Evolutionary conservation across 345 rosid species (phyloP).

Genomic region (Citrus mangshanensis): DNA sequence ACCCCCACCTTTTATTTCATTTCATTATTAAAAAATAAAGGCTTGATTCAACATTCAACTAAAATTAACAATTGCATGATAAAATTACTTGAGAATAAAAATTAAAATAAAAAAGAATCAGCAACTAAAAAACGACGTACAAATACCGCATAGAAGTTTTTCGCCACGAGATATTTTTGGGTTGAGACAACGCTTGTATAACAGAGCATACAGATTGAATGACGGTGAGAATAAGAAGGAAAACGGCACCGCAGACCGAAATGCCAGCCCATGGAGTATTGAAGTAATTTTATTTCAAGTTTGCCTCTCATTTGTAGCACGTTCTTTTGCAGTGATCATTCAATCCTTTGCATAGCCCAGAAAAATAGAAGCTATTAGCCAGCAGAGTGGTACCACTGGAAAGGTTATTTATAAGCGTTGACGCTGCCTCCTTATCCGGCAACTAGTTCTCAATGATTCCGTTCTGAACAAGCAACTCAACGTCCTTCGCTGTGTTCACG

Average conservation of each 20-base stretch:
- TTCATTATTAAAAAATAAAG: too few relatives aligned
- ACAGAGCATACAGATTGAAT: slow-evolving; percentile 15
- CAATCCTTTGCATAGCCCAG: background rate
- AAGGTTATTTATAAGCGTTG: slow-evolving; percentile 10
- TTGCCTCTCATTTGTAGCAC: slow-evolving; percentile 9
- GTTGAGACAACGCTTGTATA: background rate
- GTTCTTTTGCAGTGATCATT: background rate
- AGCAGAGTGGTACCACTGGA: background rate
- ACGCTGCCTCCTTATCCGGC: background rate
- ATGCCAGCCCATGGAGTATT: slow-evolving; percentile 21
- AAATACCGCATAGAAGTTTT: too few relatives aligned
- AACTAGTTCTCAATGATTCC: slow-evolving; percentile 11
- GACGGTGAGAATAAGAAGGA: slow-evolving; percentile 16
- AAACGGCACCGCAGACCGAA: slow-evolving; percentile 16
- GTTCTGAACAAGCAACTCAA: slow-evolving; percentile 10
- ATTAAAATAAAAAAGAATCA: too few relatives aligned
- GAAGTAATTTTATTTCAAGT: slow-evolving; percentile 18
- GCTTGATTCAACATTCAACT: too few relatives aligned
- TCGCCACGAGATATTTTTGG: background rate
- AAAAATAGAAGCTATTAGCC: background rate
- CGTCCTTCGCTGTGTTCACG: slow-evolving; percentile 6
- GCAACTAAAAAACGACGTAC: too few relatives aligned
- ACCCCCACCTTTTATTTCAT: too few relatives aligned
- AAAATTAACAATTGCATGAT: too few relatives aligned
- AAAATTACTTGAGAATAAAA: background rate